Percentiles rank a stretch among this genome's conserved stretches.
Evolutionary conservation across 2,329 filamentous ascomycete species (phyloP).

Genomic region (Aplosporella prunicola): DNA sequence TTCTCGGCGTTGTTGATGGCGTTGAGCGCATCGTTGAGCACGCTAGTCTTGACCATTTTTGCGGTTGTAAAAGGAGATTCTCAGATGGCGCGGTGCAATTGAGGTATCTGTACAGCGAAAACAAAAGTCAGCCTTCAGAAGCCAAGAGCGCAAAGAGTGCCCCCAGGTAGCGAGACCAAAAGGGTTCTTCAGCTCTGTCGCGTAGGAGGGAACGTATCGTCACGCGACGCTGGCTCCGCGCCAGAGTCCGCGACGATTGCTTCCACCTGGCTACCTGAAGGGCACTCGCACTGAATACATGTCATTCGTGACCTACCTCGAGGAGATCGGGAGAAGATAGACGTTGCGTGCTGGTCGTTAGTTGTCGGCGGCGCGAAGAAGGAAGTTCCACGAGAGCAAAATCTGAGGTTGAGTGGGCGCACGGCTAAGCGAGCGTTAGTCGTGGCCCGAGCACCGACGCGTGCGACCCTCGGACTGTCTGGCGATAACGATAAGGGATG

Average conservation of each 20-base stretch:
- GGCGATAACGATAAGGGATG: no score
- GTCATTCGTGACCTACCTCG: slow-evolving; percentile 27
- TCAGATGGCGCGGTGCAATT: slow-evolving; percentile 56
- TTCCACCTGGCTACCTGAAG: slow-evolving; percentile 42
- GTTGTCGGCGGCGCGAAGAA: slow-evolving; percentile 6
- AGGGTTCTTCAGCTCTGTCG: slow-evolving; percentile 61
- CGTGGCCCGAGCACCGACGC: no score
- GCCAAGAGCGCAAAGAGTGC: slow-evolving; percentile 60
- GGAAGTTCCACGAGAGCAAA: neutral
- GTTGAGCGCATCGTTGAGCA: slow-evolving; percentile 98
- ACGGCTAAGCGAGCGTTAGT: no score
- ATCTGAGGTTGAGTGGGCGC: no score
- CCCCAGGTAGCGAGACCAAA: slow-evolving; percentile 39
- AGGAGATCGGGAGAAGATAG: slow-evolving; percentile 18
- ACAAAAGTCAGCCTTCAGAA: slow-evolving; percentile 52
- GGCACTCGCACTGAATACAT: slow-evolving; percentile 27
- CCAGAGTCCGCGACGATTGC: slow-evolving; percentile 30
- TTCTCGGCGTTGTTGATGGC: slow-evolving; percentile 99
- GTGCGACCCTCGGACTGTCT: no score
- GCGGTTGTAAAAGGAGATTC: slow-evolving; percentile 67
- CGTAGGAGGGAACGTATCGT: slow-evolving; percentile 39
- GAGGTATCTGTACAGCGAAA: slow-evolving; percentile 47
- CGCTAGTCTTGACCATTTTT: slow-evolving; percentile 99
- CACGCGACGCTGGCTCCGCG: slow-evolving; percentile 2
- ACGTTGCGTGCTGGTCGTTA: slow-evolving; percentile 7